A percentile compares a stretch with the other conserved stretches of the same genome.
Conservation (phyloP, 305 asterid genomes). For the Solanum hybrid region DNA sequence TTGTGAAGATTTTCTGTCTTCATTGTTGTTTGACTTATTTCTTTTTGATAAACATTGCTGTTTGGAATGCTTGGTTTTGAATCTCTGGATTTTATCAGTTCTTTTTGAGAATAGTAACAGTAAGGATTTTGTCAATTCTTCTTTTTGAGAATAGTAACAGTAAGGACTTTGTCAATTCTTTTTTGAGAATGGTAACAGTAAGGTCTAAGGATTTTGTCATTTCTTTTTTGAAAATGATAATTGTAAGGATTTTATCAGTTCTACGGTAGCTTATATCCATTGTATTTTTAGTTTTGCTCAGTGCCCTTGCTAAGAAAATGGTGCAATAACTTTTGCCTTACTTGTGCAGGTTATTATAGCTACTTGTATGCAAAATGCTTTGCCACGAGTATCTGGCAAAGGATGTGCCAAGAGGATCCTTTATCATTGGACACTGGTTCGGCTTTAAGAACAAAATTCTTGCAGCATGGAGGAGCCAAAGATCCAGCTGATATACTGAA, state of each 20-base stretch:
- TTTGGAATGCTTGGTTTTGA: background rate
- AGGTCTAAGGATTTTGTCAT: background rate
- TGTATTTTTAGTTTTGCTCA: background rate
- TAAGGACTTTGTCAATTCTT: background rate
- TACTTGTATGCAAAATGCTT: slow-evolving; percentile 95
- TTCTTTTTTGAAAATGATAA: background rate
- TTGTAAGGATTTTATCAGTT: background rate
- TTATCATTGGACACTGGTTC: slow-evolving; percentile 68
- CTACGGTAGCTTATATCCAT: background rate
- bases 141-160: background rate
- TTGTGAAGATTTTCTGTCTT: background rate
- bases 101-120: background rate
- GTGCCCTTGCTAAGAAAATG: background rate
- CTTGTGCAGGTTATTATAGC: slow-evolving; percentile 76
- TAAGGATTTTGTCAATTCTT: background rate
- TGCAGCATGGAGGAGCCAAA: slow-evolving; percentile 94
- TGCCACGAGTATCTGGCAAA: slow-evolving; percentile 78
- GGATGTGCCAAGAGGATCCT: slow-evolving; percentile 63
- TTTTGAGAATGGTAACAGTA: background rate
- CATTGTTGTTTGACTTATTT: background rate
- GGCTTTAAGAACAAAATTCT: slow-evolving; percentile 59
- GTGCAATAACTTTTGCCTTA: background rate
- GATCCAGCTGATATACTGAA: slow-evolving; percentile 62
- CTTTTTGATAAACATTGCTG: background rate
- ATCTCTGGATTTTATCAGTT: background rate